Conservation (phyloP, 2,329 filamentous ascomycete genomes). For the Verruconis gallopava region DNA sequence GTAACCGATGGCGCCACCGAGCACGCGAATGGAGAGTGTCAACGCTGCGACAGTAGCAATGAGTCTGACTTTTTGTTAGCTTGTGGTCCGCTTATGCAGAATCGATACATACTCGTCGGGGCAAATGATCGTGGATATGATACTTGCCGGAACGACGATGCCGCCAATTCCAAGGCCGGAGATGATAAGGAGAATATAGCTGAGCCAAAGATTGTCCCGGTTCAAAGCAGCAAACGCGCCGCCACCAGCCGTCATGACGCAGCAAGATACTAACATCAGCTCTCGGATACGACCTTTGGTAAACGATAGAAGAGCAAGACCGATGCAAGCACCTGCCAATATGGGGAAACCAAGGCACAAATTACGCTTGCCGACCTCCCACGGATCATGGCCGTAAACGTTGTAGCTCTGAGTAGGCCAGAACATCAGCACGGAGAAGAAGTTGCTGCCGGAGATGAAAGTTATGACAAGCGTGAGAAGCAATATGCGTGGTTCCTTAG, state of each 20-base stretch:
- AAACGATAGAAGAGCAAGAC: slow-evolving; percentile 43
- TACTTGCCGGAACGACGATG: slow-evolving; percentile 53
- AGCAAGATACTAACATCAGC: slow-evolving; percentile 45
- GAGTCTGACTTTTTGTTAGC: slow-evolving; percentile 25
- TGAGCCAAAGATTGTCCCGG: slow-evolving; percentile 38
- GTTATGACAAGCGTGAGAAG: slow-evolving; percentile 22
- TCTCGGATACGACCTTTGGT: slow-evolving; percentile 46
- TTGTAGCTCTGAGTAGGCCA: slow-evolving; percentile 23
- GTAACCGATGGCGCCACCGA: slow-evolving; percentile 54
- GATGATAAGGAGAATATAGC: slow-evolving; percentile 47
- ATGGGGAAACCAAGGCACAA: slow-evolving; percentile 53
- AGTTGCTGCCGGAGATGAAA: slow-evolving; percentile 23
- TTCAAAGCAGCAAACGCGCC: slow-evolving; percentile 40
- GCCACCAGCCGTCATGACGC: slow-evolving; percentile 52
- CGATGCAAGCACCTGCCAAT: slow-evolving; percentile 46
- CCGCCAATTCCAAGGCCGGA: slow-evolving; percentile 54
- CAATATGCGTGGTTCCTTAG: slow-evolving; percentile 21
- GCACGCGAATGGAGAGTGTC: slow-evolving; percentile 55
- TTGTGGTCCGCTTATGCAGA: too few species aligned
- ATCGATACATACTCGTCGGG: slow-evolving; percentile 44
- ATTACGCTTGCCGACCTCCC: slow-evolving; percentile 50
- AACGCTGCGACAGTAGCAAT: slow-evolving; percentile 58
- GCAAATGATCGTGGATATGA: slow-evolving; percentile 57
- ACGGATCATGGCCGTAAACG: slow-evolving; percentile 40
- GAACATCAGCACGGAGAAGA: slow-evolving; percentile 22